Conservation (phyloP, 306 rosid genomes). For the Prunus campanulata region DNA sequence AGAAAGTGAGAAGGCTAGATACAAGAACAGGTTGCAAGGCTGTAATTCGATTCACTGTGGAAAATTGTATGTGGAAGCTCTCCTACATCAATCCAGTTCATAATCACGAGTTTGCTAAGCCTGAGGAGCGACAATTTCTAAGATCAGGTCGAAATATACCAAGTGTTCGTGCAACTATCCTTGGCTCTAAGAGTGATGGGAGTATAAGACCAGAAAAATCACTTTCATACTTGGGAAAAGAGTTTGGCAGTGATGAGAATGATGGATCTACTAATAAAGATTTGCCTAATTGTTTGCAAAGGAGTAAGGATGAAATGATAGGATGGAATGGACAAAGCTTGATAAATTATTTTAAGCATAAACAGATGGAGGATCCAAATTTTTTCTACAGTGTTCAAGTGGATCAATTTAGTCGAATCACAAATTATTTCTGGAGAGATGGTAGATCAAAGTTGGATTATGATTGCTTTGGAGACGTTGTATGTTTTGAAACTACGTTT, state of each 20-base stretch:
- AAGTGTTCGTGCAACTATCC: slow-evolving; percentile 5
- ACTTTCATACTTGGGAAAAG: background rate
- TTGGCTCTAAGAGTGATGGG: background rate
- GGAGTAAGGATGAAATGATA: background rate
- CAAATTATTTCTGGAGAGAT: slow-evolving; percentile 33
- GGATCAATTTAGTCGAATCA: background rate
- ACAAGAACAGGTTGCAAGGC: slow-evolving; percentile 16
- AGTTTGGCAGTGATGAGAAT: background rate
- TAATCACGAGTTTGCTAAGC: slow-evolving; percentile 6
- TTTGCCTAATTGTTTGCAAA: background rate
- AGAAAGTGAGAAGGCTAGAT: background rate
- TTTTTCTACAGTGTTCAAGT: slow-evolving; percentile 26
- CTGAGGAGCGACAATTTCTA: background rate
- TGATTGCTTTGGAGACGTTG: slow-evolving; percentile 18
- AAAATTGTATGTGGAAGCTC: background rate
- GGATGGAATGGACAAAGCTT: slow-evolving; percentile 13
- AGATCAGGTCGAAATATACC: slow-evolving; percentile 4
- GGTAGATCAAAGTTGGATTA: slow-evolving; percentile 14
- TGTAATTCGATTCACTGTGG: slow-evolving; percentile 7
- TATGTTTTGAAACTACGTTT: slow-evolving; percentile 19
- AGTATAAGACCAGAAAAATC: background rate
- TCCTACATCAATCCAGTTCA: background rate
- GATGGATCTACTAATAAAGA: background rate
- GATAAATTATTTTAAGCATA: slow-evolving; percentile 8
- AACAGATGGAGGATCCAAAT: slow-evolving; percentile 16